Evolutionary conservation across 2,329 filamentous ascomycete species (phyloP).

Genomic region (Trichoderma koningiopsis): DNA sequence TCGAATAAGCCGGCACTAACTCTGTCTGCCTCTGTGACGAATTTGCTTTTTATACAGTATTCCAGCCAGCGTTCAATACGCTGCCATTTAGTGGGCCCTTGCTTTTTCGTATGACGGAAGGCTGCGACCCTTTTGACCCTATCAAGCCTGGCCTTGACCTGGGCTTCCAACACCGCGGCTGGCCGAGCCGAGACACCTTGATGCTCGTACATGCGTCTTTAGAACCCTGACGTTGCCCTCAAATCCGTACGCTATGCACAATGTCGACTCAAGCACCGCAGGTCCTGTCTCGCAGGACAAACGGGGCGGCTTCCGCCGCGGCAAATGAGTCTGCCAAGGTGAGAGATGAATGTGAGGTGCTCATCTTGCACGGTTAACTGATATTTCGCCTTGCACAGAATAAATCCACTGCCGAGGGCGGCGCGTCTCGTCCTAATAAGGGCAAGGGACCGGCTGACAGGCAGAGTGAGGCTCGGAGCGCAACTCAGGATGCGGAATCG

Average conservation of each 20-base stretch:
- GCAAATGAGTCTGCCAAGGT: slow-evolving; percentile 37
- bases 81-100: slow-evolving; percentile 10
- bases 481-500: slow-evolving; percentile 36
- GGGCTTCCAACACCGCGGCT: neutral
- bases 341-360: slow-evolving; percentile 27
- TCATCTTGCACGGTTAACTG: slow-evolving; percentile 19
- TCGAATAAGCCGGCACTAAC: slow-evolving; percentile 10
- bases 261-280: slow-evolving; percentile 43
- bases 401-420: slow-evolving; percentile 27
- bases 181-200: neutral
- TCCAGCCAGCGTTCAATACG: neutral
- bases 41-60: neutral
- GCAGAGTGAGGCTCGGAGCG: slow-evolving; percentile 33
- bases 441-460: slow-evolving; percentile 36
- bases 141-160: neutral
- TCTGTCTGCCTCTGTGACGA: neutral
- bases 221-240: slow-evolving; percentile 2
- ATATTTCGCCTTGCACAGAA: slow-evolving; percentile 22
- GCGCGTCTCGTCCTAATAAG: slow-evolving; percentile 30
- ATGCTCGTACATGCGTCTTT: slow-evolving; percentile 1
- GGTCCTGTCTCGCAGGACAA: slow-evolving; percentile 42
- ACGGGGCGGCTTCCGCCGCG: slow-evolving; percentile 35
- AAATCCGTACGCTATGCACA: slow-evolving; percentile 36
- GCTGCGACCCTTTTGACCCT: slow-evolving; percentile 8
- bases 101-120: slow-evolving; percentile 22